Base-by-base conservation (phyloP, 169 alveolate species). In the Plasmodium vinckei region DNA sequence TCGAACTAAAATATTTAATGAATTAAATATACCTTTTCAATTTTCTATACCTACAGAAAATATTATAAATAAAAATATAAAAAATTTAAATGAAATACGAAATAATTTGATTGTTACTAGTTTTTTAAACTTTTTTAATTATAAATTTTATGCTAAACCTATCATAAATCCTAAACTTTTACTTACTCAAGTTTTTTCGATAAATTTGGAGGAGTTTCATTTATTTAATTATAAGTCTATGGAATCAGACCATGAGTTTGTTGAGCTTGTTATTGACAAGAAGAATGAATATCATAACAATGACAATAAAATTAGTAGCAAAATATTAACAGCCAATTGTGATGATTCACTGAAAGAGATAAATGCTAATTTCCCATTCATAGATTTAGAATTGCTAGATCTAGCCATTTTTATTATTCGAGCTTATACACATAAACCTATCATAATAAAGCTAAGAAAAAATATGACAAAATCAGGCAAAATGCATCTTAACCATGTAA, bases 361-460 rank as follows among this genome's bases (percentile, higher is more conserved):
- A 2, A 49, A 9, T 51, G 17, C 5, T 13, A 51, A 51, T 13
- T 51, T 13, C 9, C 21, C 59, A 12, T 15, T 7, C 10, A n/a
- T 6, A 7, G 15, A 56, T 21, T 7, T n/a, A 12, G 42, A 73
- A 15, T 59, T 73, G 17, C 23, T 73, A 15, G 46, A 57, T 25
- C 87, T 73, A 44, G 87, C 87, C 19, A 44, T 73, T 25, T 73
- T 73, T 64, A 42, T 46, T 2, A 73, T 73, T 5, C 71, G 87
- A 21, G 33, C 87, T 0, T 73, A 46, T 51, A 73, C 87, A 2
- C 15, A 39, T 17, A 71, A 53, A 71, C 84, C 84, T 9, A 73
- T 73, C 12, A 21, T 46, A 5, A 63, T 53, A 5, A 73, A 73
- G 17, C 60, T 73, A 25, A 21, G 15, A 17, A n/a, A 19, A 27